Evolutionary conservation across 257 asterid genomes (phyloP), one percentile per base, ranked within the genome.

Genomic region (Paraleonurus japonicus): DNA sequence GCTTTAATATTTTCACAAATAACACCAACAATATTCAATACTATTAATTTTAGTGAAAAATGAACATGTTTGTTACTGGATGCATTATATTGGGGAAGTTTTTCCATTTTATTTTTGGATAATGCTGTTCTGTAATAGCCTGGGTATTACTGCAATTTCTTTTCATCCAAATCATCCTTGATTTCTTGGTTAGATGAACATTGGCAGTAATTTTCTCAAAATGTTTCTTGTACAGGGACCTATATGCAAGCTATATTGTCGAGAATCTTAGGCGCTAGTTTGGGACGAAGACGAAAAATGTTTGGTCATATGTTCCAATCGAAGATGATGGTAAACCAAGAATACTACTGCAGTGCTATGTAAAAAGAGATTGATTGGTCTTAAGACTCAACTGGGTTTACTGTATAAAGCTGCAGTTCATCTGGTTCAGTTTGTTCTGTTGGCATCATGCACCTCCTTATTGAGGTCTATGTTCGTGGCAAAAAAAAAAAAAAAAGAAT

Each of bases 181-280:
- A n/a, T n/a, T n/a, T 54, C 12, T 53, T 73, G 28, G 30, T 35
- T 55, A 23, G 47, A 57, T 23, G 16, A 22, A 61, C 17, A 33
- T 22, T 12, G 10, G 3, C 3, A 26, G 1, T 57, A 23, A 10
- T 61, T 26, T 61, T 37, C 51, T 67, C n/a, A 33, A 51, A 28
- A 67, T 17, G 50, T 15, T 60, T 78, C 45, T 30, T 47, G 17
- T 70, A 76, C 77, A 90, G 96, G 93, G 80, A 86, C 70, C 88
- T 90, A 54, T 90, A 90, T 65, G 96, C 87, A 26, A 90, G 83
- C 82, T 89, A 92, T 61, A 79, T 86, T 2, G 84, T 86, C 65
- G 96, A 88, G 90, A 79, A 81, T 79, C 80, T 89, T 65, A 86
- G 92, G 84, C 84, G 96, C 75, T 89, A 83, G 85, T 62, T 65